Percentiles rank a stretch among this genome's conserved stretches.
phyloP scores from a whole-genome alignment of 352 stramenopile species.

The Phytophthora pistaciae region DNA sequence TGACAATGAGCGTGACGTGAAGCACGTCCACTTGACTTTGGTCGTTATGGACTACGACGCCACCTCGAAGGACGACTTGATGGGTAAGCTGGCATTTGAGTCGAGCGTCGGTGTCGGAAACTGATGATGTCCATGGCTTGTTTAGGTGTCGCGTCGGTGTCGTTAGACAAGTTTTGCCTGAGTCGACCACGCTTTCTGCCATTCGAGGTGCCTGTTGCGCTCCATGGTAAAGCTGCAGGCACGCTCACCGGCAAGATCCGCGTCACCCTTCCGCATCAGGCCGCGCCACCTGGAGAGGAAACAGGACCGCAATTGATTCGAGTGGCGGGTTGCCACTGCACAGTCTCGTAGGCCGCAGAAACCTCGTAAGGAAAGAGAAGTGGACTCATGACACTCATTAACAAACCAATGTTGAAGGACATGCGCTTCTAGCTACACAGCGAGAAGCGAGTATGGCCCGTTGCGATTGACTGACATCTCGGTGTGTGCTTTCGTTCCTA shows the following conservation, averaged over 20 bases:
- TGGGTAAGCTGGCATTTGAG: conserved; percentile 46
- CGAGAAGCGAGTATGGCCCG: conserved; percentile 7
- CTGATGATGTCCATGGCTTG: neutral
- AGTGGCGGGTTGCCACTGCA: conserved; percentile 65
- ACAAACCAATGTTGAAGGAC: conserved; percentile 17
- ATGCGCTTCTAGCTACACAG: conserved; percentile 4
- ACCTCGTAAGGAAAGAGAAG: conserved; percentile 3
- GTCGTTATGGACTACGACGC: conserved; percentile 87
- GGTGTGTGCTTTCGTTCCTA: conserved; percentile 3
- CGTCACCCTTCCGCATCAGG: conserved; percentile 67
- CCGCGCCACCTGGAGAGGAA: conserved; percentile 22
- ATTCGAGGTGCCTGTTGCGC: conserved; percentile 60
- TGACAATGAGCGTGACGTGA: conserved; percentile 60
- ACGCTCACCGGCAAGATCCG: conserved; percentile 62
- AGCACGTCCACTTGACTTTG: conserved; percentile 75
- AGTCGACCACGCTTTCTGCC: conserved; percentile 53
- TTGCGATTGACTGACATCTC: conserved; percentile 2
- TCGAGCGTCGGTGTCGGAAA: neutral
- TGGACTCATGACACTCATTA: conserved; percentile 12
- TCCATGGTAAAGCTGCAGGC: conserved; percentile 67
- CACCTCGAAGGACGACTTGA: conserved; percentile 73
- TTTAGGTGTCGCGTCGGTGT: conserved; percentile 62
- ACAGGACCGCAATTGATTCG: conserved; percentile 34
- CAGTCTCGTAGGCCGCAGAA: conserved; percentile 43
- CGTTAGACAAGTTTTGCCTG: conserved; percentile 63